Evolutionary conservation across 163 green algal species (phyloP).

Genomic region (Prototheca cutis): DNA sequence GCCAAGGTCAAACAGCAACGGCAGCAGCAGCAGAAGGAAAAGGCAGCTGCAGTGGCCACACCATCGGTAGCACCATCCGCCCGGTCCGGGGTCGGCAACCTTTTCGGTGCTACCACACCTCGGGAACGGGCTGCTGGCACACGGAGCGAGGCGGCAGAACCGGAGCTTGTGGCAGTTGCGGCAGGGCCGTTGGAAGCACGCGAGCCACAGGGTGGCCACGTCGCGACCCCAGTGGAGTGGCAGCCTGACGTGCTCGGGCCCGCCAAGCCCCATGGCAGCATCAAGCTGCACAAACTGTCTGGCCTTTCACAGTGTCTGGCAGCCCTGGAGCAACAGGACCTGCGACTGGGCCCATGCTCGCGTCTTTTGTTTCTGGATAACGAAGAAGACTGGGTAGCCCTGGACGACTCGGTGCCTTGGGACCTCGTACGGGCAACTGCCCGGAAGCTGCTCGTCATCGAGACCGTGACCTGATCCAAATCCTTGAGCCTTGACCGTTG

Average conservation of each 20-base stretch:
- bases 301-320: too few species aligned
- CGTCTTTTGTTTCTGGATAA: conserved; percentile 3
- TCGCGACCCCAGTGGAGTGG: neutral
- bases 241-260: neutral
- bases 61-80: neutral
- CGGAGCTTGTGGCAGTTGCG: too few species aligned
- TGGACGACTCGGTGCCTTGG: conserved; percentile 16
- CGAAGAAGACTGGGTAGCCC: conserved; percentile 21
- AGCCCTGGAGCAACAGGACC: too few species aligned
- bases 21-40: neutral
- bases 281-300: neutral
- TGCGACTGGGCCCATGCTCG: too few species aligned
- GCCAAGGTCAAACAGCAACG: too few species aligned
- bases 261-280: neutral
- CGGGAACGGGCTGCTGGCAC: too few species aligned
- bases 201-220: conserved; percentile 2
- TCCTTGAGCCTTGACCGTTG: too few species aligned
- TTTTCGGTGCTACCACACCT: too few species aligned
- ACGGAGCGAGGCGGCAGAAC: too few species aligned
- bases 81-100: too few species aligned
- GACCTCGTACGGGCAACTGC: conserved; percentile 6
- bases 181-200: neutral
- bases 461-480: too few species aligned
- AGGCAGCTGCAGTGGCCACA: neutral
- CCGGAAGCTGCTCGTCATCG: conserved; percentile 11